A percentile compares a stretch with the other conserved stretches of the same genome.
Conservation (phyloP, 331 rosid species). For the Acacia pycnantha region DNA sequence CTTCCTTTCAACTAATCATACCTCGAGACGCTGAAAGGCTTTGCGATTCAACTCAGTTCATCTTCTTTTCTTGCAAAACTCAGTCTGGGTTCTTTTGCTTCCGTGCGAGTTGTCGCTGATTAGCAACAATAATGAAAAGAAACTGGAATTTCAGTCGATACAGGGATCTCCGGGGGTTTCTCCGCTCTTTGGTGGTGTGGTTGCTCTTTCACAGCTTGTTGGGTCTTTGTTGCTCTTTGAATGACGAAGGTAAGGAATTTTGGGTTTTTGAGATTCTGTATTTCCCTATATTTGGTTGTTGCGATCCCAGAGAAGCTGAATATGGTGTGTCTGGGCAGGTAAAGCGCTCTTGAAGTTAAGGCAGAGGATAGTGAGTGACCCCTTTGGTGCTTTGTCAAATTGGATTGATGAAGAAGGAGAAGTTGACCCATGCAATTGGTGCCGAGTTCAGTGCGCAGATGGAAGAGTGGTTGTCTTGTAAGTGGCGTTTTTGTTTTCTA, state of each 20-base stretch:
- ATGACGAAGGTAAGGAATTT: constrained; percentile 64
- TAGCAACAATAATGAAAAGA: constrained; percentile 33
- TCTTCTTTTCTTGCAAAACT: constrained; percentile 21
- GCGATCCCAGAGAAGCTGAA: constrained; percentile 21
- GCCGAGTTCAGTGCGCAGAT: constrained; percentile 76
- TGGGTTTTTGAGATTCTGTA: constrained; percentile 21
- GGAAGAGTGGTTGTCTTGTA: constrained; percentile 73
- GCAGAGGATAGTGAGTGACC: constrained; percentile 67
- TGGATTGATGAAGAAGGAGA: constrained; percentile 65
- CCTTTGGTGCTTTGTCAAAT: constrained; percentile 70
- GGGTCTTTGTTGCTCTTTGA: constrained; percentile 58
- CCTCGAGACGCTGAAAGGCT: constrained; percentile 10
- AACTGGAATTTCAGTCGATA: constrained; percentile 41
- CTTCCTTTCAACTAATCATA: not conserved
- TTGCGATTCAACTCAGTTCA: constrained; percentile 15
- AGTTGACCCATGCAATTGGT: constrained; percentile 72
- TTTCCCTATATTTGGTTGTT: not conserved
- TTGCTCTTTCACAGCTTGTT: constrained; percentile 56
- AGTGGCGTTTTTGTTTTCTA: constrained; percentile 37
- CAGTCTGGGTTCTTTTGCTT: not conserved
- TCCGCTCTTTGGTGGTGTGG: constrained; percentile 31
- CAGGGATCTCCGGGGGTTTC: constrained; percentile 34
- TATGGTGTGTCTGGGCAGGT: constrained; percentile 51
- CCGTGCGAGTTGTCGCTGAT: constrained; percentile 1
- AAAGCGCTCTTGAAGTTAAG: constrained; percentile 76